Percentiles rank a stretch among this genome's conserved stretches.
phyloP scores from a whole-genome alignment of 345 rosid genomes.

The Psidium guajava region DNA sequence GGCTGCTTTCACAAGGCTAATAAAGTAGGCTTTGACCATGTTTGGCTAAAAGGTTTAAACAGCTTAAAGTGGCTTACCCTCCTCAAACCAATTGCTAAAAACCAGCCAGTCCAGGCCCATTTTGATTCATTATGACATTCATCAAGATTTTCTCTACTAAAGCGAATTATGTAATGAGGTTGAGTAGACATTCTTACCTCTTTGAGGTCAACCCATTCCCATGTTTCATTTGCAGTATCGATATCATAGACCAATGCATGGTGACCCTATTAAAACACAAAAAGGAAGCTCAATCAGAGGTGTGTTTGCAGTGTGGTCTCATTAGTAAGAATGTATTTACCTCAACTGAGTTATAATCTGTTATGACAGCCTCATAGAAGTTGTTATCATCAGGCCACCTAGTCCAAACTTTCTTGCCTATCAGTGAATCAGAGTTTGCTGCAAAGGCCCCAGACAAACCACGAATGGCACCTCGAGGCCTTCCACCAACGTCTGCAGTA shows the following conservation, averaged over 20 bases:
- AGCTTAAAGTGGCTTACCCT: not conserved
- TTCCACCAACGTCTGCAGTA: constrained; percentile 52
- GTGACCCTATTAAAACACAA: constrained; percentile 45
- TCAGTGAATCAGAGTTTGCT: constrained; percentile 51
- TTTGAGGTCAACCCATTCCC: constrained; percentile 98
- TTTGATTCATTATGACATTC: not conserved
- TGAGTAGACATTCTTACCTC: constrained; percentile 42
- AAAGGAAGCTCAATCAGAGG: constrained; percentile 7
- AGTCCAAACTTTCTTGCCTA: constrained; percentile 92
- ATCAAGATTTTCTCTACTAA: not conserved
- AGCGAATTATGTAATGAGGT: not conserved
- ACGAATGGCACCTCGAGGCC: constrained; percentile 43
- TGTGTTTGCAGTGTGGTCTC: not conserved
- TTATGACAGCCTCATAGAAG: constrained; percentile 84
- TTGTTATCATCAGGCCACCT: constrained; percentile 94
- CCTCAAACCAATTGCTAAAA: not conserved
- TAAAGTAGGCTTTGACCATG: not conserved
- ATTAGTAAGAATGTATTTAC: constrained; percentile 9
- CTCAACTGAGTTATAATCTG: constrained; percentile 59
- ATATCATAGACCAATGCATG: constrained; percentile 95
- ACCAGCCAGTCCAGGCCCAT: not conserved
- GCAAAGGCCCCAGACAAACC: constrained; percentile 34
- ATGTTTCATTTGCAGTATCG: constrained; percentile 60
- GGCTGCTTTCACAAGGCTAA: not conserved
- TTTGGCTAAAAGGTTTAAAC: not conserved